Base-by-base conservation (phyloP, 179 eudicot species). In the Patellifolia procumbens region DNA sequence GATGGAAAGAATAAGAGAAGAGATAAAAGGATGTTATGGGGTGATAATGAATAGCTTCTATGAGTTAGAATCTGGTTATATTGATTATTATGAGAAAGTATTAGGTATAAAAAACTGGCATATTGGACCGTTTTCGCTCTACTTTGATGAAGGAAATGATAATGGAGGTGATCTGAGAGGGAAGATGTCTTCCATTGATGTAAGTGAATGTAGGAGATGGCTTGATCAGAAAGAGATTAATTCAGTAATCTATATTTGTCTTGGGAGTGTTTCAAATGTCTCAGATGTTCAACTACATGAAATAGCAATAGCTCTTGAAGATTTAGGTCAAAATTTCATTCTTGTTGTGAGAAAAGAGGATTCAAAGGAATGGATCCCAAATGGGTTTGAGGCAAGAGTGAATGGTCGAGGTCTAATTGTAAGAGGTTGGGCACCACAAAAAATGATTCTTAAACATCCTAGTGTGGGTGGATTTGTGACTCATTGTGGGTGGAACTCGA, bases 391-490 rank as follows among this genome's bases (percentile, higher is more conserved):
- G 45, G 35, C 65, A 29, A 76, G 78, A 81, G 42, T 78, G 5
- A 37, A 79, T 48, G 76, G 70, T 16, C 52, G 34, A 60, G 85
- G 88, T 20, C 31, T 81, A 49, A 81, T 81, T 11, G 74, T 81
- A 32, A 45, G 78, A 69, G 88, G 88, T 11, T 85, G 86, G 88
- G 81, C 84, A 0, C 88, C 82, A 13, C 88, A 85, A 43, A 31
- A 46, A 49, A 34, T 66, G 53, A 82, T 80, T 0, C 64, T 85
- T 9, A 58, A 56, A 20, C 83, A 85, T 2, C 19, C 28, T 19
- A 39, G 83, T 0, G 70, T 76, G 2, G 85, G 88, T 0, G 83
- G 78, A 29, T 80, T 85, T 31, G n/a, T 82, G 45, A 82, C 80
- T 37, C 42, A 37, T 37, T 37, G 42, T 37, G 42, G 42, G 7